Evolutionary conservation across 2,329 filamentous ascomycete species (phyloP).

Genomic region (Paraconiothyrium brasiliense): DNA sequence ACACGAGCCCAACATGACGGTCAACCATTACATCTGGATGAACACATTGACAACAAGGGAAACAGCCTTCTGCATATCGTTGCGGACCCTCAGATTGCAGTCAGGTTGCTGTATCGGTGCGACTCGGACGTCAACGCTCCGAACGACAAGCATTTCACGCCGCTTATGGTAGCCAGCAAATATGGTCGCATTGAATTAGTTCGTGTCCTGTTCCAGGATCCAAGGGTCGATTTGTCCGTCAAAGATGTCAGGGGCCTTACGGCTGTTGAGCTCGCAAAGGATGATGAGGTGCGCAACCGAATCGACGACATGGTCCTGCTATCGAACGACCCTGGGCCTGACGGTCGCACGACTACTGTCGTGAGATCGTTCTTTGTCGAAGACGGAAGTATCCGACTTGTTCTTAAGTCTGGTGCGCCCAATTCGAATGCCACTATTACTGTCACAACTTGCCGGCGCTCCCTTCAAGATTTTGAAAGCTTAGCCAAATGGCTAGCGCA

Average conservation of each 20-base stretch:
- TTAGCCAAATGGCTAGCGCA: slow-evolving; percentile 82
- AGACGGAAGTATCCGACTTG: slow-evolving; percentile 89
- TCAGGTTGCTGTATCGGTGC: slow-evolving; percentile 80
- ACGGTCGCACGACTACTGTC: slow-evolving; percentile 88
- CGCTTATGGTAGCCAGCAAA: slow-evolving; percentile 98
- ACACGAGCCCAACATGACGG: slow-evolving; percentile 78
- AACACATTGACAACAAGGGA: slow-evolving; percentile 90
- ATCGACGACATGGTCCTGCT: slow-evolving; percentile 94
- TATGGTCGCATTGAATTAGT: slow-evolving; percentile 96
- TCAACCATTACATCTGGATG: slow-evolving; percentile 84
- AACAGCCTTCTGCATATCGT: slow-evolving; percentile 97
- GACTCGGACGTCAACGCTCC: slow-evolving; percentile 96
- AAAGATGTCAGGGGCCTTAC: slow-evolving; percentile 89
- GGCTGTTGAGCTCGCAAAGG: slow-evolving; percentile 95
- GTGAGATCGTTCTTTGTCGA: slow-evolving; percentile 97
- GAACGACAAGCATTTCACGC: slow-evolving; percentile 94
- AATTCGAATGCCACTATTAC: slow-evolving; percentile 85
- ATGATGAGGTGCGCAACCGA: slow-evolving; percentile 94
- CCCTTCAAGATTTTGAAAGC: slow-evolving; percentile 89
- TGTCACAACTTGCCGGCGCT: slow-evolving; percentile 91
- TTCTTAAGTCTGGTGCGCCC: slow-evolving; percentile 91
- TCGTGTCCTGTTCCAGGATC: slow-evolving; percentile 83
- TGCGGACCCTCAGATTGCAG: slow-evolving; percentile 80
- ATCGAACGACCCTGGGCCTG: slow-evolving; percentile 69
- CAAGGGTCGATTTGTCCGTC: slow-evolving; percentile 83